Evolutionary conservation across 805 yeast genomes (phyloP), one percentile per base, ranked within the genome.

Genomic region (Saturnispora saitoi): DNA sequence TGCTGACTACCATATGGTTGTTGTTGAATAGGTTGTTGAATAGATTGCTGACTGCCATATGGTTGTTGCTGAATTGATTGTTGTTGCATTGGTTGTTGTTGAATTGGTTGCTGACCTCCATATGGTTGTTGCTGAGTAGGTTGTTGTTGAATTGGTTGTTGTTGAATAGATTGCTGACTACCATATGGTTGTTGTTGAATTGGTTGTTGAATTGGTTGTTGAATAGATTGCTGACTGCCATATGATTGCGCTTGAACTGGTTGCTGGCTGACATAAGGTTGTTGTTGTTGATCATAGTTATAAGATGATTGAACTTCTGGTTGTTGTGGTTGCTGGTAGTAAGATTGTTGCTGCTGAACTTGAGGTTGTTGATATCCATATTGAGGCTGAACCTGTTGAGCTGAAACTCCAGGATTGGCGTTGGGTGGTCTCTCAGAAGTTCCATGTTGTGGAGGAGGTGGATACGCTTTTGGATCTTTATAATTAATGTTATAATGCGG

Each of bases 381-480:
- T 30, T 22, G 36, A 4, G 17, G 31, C 37, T 37, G 49, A 24
- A 24, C 28, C 31, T 37, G 15, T 26, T 45, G 46, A 7, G n/a
- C 29, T 12, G 58, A 45, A 3, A 28, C 38, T 1, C 59, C 60
- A 2, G 54, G 51, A 9, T 54, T 49, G 1, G 64, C 26, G 4
- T 53, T 41, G 6, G 52, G 46, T 2, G 29, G 40, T n/a, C 54
- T 49, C n/a, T 34, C 43, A 3, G 22, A 31, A 8, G 47, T 48
- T 10, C 43, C 54, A 47, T 53, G 56, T 24, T 49, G 52, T 24
- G 57, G 57, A 7, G 52, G 58, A 3, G 54, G 48, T 37, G 57
- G 61, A 36, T 49, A 53, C 26, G 48, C 47, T 22, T 51, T 49
- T 20, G 59, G 64, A 47, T 53, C 54, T 51, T 39, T 52, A 52